Conservation (phyloP, 768 basidiomycete species). For the Lactarius psammicola region DNA sequence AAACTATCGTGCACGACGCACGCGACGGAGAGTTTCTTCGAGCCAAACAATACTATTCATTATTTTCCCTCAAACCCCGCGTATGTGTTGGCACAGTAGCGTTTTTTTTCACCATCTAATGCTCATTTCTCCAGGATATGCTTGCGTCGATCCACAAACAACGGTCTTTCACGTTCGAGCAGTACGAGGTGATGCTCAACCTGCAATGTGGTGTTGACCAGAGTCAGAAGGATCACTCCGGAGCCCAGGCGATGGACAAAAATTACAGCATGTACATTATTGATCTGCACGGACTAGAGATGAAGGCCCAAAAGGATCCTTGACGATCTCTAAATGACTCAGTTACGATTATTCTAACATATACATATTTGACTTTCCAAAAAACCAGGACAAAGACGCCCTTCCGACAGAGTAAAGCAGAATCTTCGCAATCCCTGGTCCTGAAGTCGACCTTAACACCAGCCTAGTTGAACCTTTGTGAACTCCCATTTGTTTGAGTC, state of each 20-base stretch:
- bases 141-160: conserved; percentile 64
- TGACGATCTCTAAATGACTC: conserved; percentile 10
- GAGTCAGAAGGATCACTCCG: conserved; percentile 48
- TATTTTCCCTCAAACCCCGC: conserved; percentile 73
- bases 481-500: too few species aligned
- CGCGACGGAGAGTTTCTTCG: conserved; percentile 69
- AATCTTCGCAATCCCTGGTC: too few species aligned
- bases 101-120: not conserved
- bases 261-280: conserved; percentile 88
- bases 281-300: conserved; percentile 80
- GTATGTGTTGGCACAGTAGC: too few species aligned
- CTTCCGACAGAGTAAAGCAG: not conserved
- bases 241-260: conserved; percentile 56
- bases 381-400: not conserved
- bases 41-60: conserved; percentile 75
- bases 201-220: conserved; percentile 85
- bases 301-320: conserved; percentile 46
- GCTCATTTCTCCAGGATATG: conserved; percentile 55
- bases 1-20: conserved; percentile 62
- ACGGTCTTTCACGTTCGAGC: conserved; percentile 79
- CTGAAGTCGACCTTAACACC: not conserved
- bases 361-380: conserved; percentile 11
- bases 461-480: too few species aligned
- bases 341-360: conserved; percentile 4
- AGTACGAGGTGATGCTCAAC: conserved; percentile 88